Percentiles rank a stretch among this genome's conserved stretches.
phyloP scores from a whole-genome alignment of 2,329 filamentous ascomycete genomes.

The Diplocarpon rosae region DNA sequence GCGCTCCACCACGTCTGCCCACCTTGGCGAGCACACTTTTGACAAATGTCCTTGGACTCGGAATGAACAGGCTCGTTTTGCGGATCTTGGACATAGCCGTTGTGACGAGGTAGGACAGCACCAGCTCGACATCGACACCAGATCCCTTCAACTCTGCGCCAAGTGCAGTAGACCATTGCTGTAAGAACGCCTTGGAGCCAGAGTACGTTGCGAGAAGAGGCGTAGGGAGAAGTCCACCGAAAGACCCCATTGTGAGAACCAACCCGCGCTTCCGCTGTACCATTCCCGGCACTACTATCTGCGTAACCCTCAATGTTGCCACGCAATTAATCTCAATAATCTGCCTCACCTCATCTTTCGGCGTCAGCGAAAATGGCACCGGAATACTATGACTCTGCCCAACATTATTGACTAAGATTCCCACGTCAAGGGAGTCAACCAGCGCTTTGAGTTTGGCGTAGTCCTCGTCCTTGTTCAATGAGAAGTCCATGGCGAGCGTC shows the following conservation, averaged over 20 bases:
- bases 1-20: conserved; percentile 64
- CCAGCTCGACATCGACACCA: conserved; percentile 81
- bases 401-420: conserved; percentile 92
- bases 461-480: conserved; percentile 66
- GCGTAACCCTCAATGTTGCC: conserved; percentile 79
- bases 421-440: conserved; percentile 65
- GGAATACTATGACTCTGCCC: conserved; percentile 90
- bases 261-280: conserved; percentile 73
- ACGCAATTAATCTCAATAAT: conserved; percentile 95
- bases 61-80: conserved; percentile 64
- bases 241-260: conserved; percentile 94
- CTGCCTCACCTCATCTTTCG: conserved; percentile 67
- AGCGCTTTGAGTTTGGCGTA: conserved; percentile 62
- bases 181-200: conserved; percentile 94
- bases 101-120: conserved; percentile 86
- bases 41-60: conserved; percentile 75
- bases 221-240: conserved; percentile 84
- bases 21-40: conserved; percentile 68
- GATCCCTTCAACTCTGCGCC: conserved; percentile 70
- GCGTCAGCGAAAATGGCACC: conserved; percentile 73
- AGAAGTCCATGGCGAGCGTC: conserved; percentile 84
- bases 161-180: conserved; percentile 86
- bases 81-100: conserved; percentile 96
- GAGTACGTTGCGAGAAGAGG: conserved; percentile 93
- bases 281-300: conserved; percentile 77